Evolutionary conservation across 108 stramenopile species (phyloP).

Genomic region (Stephanodiscus minutulus): DNA sequence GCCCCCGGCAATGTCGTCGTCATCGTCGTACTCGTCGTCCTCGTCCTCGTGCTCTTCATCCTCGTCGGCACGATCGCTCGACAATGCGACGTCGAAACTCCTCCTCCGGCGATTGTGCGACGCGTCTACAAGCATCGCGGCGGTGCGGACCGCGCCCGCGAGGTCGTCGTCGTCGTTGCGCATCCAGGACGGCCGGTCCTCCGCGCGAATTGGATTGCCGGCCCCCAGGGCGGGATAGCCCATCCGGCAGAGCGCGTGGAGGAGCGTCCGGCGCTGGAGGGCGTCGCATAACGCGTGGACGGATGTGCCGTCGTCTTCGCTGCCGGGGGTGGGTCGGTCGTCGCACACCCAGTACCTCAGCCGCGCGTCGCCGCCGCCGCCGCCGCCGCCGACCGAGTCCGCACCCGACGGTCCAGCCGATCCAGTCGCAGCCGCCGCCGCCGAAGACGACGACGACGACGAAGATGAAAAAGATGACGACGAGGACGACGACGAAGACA

Average conservation of each 20-base stretch:
- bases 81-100: neutral
- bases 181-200: too few species aligned
- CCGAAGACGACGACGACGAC: too few species aligned
- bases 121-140: constrained; percentile 32
- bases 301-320: neutral
- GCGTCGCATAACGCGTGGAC: too few species aligned
- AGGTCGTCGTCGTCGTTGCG: too few species aligned
- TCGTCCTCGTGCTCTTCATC: neutral
- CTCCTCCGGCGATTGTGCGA: constrained; percentile 14
- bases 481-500: neutral
- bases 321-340: neutral
- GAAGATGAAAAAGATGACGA: too few species aligned
- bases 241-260: constrained; percentile 20
- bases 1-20: neutral
- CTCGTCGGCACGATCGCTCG: neutral
- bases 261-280: constrained; percentile 11
- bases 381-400: neutral
- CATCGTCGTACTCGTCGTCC: neutral
- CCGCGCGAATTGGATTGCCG: too few species aligned
- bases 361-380: neutral
- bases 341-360: neutral
- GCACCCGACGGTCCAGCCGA: neutral
- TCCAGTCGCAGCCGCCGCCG: too few species aligned
- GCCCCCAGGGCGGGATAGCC: too few species aligned
- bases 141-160: constrained; percentile 13